Evolutionary conservation across 2,329 filamentous ascomycete genomes (phyloP).

Genomic region (Fusarium equiseti): DNA sequence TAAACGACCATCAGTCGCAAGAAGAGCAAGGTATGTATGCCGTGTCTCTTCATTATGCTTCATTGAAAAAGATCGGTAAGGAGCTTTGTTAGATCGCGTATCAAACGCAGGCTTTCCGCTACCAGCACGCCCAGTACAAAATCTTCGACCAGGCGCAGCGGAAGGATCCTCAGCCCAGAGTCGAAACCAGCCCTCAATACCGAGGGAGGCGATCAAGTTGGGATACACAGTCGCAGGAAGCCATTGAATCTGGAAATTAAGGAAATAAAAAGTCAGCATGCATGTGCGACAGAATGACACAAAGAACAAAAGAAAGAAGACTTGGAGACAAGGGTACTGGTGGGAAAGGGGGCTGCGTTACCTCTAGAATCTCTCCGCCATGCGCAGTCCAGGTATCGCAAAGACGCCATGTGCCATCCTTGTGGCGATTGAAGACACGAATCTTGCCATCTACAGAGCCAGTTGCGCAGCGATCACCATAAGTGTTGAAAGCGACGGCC

Average conservation of each 20-base stretch:
- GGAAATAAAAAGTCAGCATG: slow-evolving; percentile 22
- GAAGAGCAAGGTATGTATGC: slow-evolving; percentile 86
- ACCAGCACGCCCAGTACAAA: slow-evolving; percentile 71
- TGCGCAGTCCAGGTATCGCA: slow-evolving; percentile 92
- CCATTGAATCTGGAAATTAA: slow-evolving; percentile 80
- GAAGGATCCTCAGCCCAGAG: slow-evolving; percentile 93
- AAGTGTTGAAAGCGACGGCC: slow-evolving; percentile 89
- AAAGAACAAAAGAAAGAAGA: slow-evolving; percentile 16
- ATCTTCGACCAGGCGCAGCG: slow-evolving; percentile 82
- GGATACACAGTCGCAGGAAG: slow-evolving; percentile 89
- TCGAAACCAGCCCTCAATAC: slow-evolving; percentile 89
- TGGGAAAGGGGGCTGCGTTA: slow-evolving; percentile 57
- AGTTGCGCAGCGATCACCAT: slow-evolving; percentile 91
- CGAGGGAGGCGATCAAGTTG: slow-evolving; percentile 86
- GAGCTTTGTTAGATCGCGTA: slow-evolving; percentile 66
- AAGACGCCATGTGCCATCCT: slow-evolving; percentile 80
- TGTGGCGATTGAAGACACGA: slow-evolving; percentile 88
- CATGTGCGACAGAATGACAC: slow-evolving; percentile 32
- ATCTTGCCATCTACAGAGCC: slow-evolving; percentile 93
- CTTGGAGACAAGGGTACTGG: slow-evolving; percentile 17
- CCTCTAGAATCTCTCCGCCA: slow-evolving; percentile 89
- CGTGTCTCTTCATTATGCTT: slow-evolving; percentile 82
- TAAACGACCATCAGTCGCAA: slow-evolving; percentile 84
- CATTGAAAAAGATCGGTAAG: slow-evolving; percentile 86
- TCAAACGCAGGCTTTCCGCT: slow-evolving; percentile 66